phyloP scores from a whole-genome alignment of 176 grass and related monocot species.

The Musa schizocarpa region DNA sequence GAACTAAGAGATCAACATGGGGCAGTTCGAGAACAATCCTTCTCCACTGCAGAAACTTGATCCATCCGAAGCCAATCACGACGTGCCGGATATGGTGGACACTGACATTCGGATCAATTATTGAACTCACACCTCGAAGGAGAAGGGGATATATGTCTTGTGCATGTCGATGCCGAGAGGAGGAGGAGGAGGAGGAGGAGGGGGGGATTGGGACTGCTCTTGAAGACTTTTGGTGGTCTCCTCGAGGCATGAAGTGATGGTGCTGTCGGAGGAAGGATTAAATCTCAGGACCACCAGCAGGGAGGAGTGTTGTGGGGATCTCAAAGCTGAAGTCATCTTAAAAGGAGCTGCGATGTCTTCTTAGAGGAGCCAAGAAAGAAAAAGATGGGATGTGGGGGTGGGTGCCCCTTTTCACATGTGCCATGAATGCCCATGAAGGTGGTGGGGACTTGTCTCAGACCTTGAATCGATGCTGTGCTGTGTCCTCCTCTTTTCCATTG shows the following conservation, averaged over 20 bases:
- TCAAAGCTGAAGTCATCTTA: too few species aligned
- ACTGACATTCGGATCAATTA: not conserved
- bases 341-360: too few species aligned
- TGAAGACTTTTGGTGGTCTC: constrained; percentile 1
- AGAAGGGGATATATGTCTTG: not conserved
- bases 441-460: not conserved
- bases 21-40: too few species aligned
- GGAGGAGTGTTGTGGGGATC: not conserved
- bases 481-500: too few species aligned
- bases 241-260: constrained; percentile 1
- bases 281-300: constrained; percentile 5
- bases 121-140: not conserved
- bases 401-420: constrained; percentile 5
- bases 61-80: too few species aligned
- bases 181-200: too few species aligned
- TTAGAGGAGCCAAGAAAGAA: not conserved
- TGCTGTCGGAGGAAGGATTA: constrained; percentile 1
- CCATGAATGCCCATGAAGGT: not conserved
- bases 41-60: too few species aligned
- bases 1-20: not conserved
- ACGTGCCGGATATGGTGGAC: too few species aligned
- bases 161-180: not conserved
- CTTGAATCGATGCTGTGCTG: too few species aligned
- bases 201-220: not conserved
- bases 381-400: not conserved